Base-by-base conservation (phyloP, 306 rosid genomes). In the Malus sylvestris region DNA sequence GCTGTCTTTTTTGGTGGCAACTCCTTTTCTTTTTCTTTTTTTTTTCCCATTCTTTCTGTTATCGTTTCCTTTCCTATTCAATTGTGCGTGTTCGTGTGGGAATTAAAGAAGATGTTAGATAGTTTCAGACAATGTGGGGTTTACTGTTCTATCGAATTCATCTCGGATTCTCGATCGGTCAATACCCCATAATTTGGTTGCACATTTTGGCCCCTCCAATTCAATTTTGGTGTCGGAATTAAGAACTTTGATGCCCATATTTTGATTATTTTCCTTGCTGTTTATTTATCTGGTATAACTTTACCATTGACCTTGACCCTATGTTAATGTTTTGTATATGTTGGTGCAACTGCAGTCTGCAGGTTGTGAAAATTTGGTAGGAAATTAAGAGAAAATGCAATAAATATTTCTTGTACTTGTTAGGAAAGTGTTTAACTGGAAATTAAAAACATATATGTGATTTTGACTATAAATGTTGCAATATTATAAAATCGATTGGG, bases 41-140 rank as follows among this genome's bases (percentile, higher is more conserved):
- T 25, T 66, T 44, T 32, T 77, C 69, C 76, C 67, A 80, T 78
- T 74, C 20, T 60, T 44, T 74, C 12, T 42, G 44, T 40, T 40
- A 13, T 32, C 72, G 35, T 33, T 64, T 59, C 63, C 38, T 35
- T 75, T 75, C 68, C 55, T 27, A 67, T 82, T 78, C 78, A 76
- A 70, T 70, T 78, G 88, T 79, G 87, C 84, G 74, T 78, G 90
- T 82, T 84, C 73, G 80, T 40, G 76, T 59, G 76, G 85, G 81
- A 80, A 83, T 84, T 80, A 78, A 67, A 75, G 78, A 85, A 64
- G 81, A 76, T 88, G 93, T 87, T 85, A 87, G 88, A 84, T 78
- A 76, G 86, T 79, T 77, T 83, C 46, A 87, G 87, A 86, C 86
- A 85, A 70, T 52, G 88, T 88, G 85, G 88, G 87, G 76, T 63